Evolutionary conservation across 495 filamentous ascomycete genomes (phyloP).

Genomic region (Podospora anserina): DNA sequence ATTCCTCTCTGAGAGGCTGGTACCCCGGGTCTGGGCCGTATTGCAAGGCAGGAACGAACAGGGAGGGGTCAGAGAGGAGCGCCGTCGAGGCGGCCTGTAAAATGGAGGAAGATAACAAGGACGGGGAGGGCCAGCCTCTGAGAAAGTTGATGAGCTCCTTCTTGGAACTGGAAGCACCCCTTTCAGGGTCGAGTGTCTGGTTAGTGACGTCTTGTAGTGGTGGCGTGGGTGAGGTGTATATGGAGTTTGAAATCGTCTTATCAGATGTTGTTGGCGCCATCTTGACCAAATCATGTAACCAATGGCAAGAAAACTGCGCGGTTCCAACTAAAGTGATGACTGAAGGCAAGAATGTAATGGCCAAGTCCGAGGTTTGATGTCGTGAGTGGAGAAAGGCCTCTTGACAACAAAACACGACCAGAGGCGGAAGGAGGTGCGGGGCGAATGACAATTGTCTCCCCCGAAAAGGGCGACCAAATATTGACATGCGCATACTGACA

Average conservation of each 20-base stretch:
- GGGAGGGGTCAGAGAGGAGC: conserved; percentile 56
- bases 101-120: conserved; percentile 61
- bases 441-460: neutral
- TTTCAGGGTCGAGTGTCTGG: neutral
- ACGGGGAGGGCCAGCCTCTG: conserved; percentile 67
- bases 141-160: conserved; percentile 57
- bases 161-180: neutral
- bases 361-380: neutral
- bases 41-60: conserved; percentile 56
- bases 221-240: neutral
- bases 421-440: neutral
- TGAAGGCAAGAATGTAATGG: neutral
- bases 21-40: conserved; percentile 82
- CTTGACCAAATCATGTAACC: neutral
- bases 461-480: neutral
- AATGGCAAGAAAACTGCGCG: neutral
- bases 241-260: neutral
- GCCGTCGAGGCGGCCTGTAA: conserved; percentile 53
- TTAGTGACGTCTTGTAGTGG: neutral
- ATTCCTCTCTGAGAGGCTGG: conserved; percentile 55
- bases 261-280: neutral
- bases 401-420: neutral
- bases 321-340: neutral
- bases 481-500: neutral
- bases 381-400: neutral